These are phyloP conservation scores for Passiflora organensis DNA, from an alignment of 345 rosid genomes.

Conservation along the genomic window DNA sequence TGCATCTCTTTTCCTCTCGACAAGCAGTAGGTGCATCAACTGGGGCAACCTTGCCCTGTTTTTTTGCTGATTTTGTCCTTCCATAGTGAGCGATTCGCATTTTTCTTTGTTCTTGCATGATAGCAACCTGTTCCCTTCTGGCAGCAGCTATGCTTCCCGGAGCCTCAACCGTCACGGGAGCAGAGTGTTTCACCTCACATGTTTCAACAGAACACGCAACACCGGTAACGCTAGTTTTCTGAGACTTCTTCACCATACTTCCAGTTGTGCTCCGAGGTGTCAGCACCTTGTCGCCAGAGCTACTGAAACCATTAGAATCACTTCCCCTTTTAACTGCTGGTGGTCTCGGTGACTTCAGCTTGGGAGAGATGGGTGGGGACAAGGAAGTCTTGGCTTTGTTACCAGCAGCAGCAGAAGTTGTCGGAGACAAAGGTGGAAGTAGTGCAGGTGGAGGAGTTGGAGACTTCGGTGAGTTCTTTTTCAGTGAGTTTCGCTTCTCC, in stretches of 20 bases:
- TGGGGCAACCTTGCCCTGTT: slow-evolving; percentile 18
- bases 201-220: background rate
- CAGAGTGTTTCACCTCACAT: slow-evolving; percentile 9
- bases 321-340: slow-evolving; percentile 25
- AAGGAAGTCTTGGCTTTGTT: slow-evolving; percentile 15
- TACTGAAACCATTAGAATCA: slow-evolving; percentile 15
- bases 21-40: slow-evolving; percentile 13
- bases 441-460: slow-evolving; percentile 13
- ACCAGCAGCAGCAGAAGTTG: slow-evolving; percentile 7
- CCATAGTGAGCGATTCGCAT: slow-evolving; percentile 63
- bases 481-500: slow-evolving; percentile 38
- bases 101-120: slow-evolving; percentile 57
- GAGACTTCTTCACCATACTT: slow-evolving; percentile 19
- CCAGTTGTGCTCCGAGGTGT: slow-evolving; percentile 16
- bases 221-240: slow-evolving; percentile 1
- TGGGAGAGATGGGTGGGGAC: slow-evolving; percentile 63
- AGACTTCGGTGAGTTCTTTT: slow-evolving; percentile 36
- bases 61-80: slow-evolving; percentile 41
- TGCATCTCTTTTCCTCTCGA: slow-evolving; percentile 50
- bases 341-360: slow-evolving; percentile 33
- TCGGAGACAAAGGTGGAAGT: slow-evolving; percentile 9
- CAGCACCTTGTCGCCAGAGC: slow-evolving; percentile 27
- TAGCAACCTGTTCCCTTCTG: slow-evolving; percentile 57
- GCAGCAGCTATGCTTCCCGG: slow-evolving; percentile 77
- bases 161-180: slow-evolving; percentile 26